Percentiles rank a stretch among this genome's conserved stretches.
Evolutionary conservation across 805 yeast species (phyloP).

Genomic region (Spencermartinsiella europaea): DNA sequence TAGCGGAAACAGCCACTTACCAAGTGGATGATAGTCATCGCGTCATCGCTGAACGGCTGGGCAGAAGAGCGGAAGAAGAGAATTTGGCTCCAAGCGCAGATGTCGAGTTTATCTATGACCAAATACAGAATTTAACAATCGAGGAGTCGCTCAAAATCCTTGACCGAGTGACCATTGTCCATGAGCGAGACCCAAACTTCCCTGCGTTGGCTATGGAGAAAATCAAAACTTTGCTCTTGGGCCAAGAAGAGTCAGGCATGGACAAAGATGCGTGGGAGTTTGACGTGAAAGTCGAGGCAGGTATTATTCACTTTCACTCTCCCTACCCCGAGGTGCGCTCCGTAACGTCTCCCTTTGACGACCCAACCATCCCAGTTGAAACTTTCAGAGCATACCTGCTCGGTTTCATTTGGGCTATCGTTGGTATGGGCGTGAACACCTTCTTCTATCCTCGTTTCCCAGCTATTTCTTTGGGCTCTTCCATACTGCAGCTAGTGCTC

Average conservation of each 20-base stretch:
- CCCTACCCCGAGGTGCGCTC: slow-evolving; percentile 58
- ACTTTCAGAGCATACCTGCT: slow-evolving; percentile 43
- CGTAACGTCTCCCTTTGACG: slow-evolving; percentile 48
- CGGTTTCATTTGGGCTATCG: slow-evolving; percentile 39
- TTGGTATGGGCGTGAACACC: slow-evolving; percentile 52
- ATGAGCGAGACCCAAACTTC: slow-evolving; percentile 45
- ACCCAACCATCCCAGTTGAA: slow-evolving; percentile 40
- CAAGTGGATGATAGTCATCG: not conserved
- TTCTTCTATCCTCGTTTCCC: slow-evolving; percentile 55
- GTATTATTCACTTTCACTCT: slow-evolving; percentile 37
- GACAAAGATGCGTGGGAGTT: slow-evolving; percentile 27
- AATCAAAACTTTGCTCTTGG: slow-evolving; percentile 21
- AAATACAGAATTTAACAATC: slow-evolving; percentile 1
- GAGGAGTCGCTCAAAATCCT: slow-evolving; percentile 40
- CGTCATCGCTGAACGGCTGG: slow-evolving; percentile 6
- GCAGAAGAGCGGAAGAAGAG: slow-evolving; percentile 13
- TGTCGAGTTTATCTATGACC: slow-evolving; percentile 11
- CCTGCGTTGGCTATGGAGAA: slow-evolving; percentile 34
- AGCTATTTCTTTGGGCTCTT: slow-evolving; percentile 37
- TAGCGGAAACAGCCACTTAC: not conserved
- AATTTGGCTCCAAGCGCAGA: slow-evolving; percentile 13
- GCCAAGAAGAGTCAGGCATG: slow-evolving; percentile 4
- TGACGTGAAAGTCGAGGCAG: slow-evolving; percentile 38
- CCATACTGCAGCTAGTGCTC: slow-evolving; percentile 45
- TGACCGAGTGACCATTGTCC: slow-evolving; percentile 37